Base-by-base conservation (phyloP, 805 yeast genomes). In the Sugiyamaella americana region DNA sequence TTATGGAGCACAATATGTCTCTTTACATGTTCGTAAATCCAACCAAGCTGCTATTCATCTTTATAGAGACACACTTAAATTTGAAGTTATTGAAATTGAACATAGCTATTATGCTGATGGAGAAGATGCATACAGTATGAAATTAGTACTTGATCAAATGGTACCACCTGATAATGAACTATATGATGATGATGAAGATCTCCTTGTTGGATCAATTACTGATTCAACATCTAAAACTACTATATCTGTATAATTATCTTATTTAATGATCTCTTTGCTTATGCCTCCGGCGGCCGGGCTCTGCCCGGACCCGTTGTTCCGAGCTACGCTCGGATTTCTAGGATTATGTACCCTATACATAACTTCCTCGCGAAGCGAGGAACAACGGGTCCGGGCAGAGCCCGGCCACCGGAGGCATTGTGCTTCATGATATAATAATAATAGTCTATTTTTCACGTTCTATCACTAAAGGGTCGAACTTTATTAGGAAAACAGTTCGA, bases 81-180 rank as follows among this genome's bases (percentile, higher is more conserved):
- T 93, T 63, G 89, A 84, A 63, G 93, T 87, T 37, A 72, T 84
- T 48, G 78, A 82, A 37, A 80, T 93, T 49, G 96, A 88, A 58
- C 82, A 78, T 53, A 76, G 84, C n/a, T 93, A 93, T 65, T 93
- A 93, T 59, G 96, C 89, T 44, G 97, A 93, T 66, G 95, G 95
- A 26, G 98, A 93, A 67, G 97, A 93, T 67, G 98, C 98, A 13
- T 91, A 89, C 64, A 84, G 93, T 36, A 93, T 93, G 98, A 80
- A 79, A 61, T 85, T 85, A 61, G 73, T 70, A 1, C 71, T 87
- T 54, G 70, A 69, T 18, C 22, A 11, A 18, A 24, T 43, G 19
- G 37, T 17, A 18, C 22, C 35, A 11, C 29, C 24, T 6, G 49
- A 32, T 2, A 51, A 50, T 8, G 53, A 53, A 3, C 32, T 48